Evolutionary conservation across 345 rosid species (phyloP).

Genomic region (Theobroma cacao): DNA sequence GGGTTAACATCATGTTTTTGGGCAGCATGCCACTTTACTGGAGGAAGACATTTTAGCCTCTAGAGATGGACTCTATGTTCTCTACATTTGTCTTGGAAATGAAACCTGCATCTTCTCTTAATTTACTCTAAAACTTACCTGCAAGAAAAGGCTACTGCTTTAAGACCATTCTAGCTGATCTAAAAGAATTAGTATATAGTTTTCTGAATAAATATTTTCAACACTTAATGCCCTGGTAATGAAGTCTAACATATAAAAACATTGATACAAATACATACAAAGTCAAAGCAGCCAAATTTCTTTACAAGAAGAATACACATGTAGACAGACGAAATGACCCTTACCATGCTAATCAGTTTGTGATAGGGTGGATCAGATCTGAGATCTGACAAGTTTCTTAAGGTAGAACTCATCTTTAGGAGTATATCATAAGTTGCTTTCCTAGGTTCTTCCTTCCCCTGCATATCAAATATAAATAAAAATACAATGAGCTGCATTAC

Average conservation of each 20-base stretch:
- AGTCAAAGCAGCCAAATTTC: background rate
- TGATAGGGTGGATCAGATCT: conserved; percentile 42
- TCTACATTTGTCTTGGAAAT: background rate
- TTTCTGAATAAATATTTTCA: background rate
- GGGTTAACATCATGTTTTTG: background rate
- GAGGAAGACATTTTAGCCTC: background rate
- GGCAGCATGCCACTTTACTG: background rate
- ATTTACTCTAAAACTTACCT: background rate
- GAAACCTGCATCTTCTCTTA: background rate
- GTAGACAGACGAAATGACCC: conserved; percentile 9
- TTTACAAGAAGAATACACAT: background rate
- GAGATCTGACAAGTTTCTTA: conserved; percentile 38
- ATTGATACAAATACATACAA: background rate
- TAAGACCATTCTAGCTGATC: background rate
- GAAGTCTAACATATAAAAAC: background rate
- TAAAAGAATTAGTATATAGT: background rate
- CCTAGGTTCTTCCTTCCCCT: conserved; percentile 78
- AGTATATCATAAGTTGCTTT: conserved; percentile 77
- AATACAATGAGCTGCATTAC: conserved; percentile 7
- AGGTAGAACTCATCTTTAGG: conserved; percentile 48
- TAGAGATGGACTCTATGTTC: background rate
- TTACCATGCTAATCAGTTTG: conserved; percentile 80
- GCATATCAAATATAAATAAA: conserved; percentile 19
- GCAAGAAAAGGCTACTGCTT: background rate
- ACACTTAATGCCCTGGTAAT: background rate